A percentile compares a stretch with the other conserved stretches of the same genome.
These are phyloP conservation scores for Blastocystis hominis DNA, from an alignment of 352 stramenopile species.

Conservation along the genomic window DNA sequence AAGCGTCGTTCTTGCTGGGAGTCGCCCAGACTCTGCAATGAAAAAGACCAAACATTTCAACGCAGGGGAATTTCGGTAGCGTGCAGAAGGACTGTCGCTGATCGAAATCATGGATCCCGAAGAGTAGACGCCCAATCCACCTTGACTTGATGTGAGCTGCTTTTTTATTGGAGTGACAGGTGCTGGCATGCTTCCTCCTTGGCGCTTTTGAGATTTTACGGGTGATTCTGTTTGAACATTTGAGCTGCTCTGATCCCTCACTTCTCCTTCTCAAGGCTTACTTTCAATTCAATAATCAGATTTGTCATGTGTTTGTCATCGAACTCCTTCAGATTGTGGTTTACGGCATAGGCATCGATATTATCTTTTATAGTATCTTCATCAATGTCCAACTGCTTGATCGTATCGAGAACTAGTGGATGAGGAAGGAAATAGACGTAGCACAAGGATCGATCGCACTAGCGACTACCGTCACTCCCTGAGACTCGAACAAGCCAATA, in stretches of 20 bases:
- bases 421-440: not conserved
- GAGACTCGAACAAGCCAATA: not conserved
- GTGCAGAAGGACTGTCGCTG: not conserved
- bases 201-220: not conserved
- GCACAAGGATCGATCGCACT: slow-evolving; percentile 20
- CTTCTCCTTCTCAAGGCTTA: not conserved
- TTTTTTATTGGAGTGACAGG: slow-evolving; percentile 18
- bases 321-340: slow-evolving; percentile 15
- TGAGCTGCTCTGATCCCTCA: not conserved
- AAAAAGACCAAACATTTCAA: not conserved
- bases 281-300: not conserved
- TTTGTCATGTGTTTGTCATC: not conserved
- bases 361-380: not conserved
- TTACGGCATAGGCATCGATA: not conserved
- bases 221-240: not conserved
- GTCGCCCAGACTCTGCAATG: slow-evolving; percentile 2
- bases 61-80: slow-evolving; percentile 15
- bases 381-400: not conserved
- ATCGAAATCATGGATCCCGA: slow-evolving; percentile 3
- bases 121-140: not conserved
- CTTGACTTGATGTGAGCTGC: not conserved
- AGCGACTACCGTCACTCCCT: not conserved
- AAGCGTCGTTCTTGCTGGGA: slow-evolving; percentile 11
- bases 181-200: not conserved
- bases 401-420: not conserved